Evolutionary conservation across 768 basidiomycete genomes (phyloP).

Genomic region (Cytidiella melzeri): DNA sequence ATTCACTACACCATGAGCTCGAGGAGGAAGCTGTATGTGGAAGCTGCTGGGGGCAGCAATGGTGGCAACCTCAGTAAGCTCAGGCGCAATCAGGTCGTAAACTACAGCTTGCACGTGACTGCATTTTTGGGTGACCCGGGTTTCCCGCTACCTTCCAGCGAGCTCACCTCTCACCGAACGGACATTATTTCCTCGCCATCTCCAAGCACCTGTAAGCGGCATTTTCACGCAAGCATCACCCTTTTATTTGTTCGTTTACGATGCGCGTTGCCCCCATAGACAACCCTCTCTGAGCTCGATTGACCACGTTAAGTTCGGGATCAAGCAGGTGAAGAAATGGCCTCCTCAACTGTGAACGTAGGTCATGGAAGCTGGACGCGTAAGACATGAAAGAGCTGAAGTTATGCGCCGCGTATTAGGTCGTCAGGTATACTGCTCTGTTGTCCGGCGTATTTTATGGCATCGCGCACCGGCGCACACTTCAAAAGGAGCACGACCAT

Average conservation of each 20-base stretch:
- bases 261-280: neutral
- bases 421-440: conserved; percentile 91
- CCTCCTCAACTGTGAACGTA: conserved; percentile 73
- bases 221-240: neutral
- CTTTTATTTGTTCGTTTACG: neutral
- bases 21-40: too few species aligned
- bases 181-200: neutral
- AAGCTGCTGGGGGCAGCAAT: too few species aligned
- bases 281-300: conserved; percentile 4
- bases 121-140: conserved; percentile 7
- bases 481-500: conserved; percentile 76
- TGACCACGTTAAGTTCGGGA: conserved; percentile 12
- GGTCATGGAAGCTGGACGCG: conserved; percentile 23
- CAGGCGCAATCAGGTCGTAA: too few species aligned
- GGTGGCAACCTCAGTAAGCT: neutral
- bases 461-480: conserved; percentile 83
- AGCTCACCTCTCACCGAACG: neutral
- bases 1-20: too few species aligned
- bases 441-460: conserved; percentile 85
- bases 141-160: conserved; percentile 4
- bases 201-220: conserved; percentile 3
- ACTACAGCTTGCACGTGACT: conserved; percentile 8
- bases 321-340: conserved; percentile 39
- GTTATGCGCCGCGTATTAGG: conserved; percentile 34
- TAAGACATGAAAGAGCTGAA: neutral